Evolutionary conservation across 805 yeast species (phyloP).

Genomic region (Middelhovenomyces tepae): DNA sequence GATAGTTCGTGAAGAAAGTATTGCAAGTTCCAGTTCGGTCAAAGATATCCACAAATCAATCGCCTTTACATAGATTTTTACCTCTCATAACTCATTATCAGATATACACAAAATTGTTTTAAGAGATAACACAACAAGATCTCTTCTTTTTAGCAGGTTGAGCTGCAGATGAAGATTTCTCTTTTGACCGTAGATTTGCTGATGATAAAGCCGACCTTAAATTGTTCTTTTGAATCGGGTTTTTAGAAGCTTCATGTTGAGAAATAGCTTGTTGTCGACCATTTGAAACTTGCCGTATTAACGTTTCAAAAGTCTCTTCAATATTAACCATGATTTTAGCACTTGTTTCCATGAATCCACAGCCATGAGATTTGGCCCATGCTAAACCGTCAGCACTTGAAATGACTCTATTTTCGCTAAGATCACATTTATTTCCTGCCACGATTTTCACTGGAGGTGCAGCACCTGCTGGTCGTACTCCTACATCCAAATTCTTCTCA

Average conservation of each 20-base stretch:
- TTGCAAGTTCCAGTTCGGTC: too few species aligned
- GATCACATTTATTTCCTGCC: slow-evolving; percentile 62
- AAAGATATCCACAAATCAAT: too few species aligned
- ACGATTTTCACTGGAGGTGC: slow-evolving; percentile 56
- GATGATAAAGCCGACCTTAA: slow-evolving; percentile 14
- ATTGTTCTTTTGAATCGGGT: too few species aligned
- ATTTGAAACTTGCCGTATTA: slow-evolving; percentile 48
- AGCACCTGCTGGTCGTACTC: slow-evolving; percentile 33
- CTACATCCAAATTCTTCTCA: slow-evolving; percentile 61
- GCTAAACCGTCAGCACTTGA: slow-evolving; percentile 41
- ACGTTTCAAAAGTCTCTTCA: slow-evolving; percentile 61
- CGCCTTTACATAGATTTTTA: too few species aligned
- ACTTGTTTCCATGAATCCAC: slow-evolving; percentile 79
- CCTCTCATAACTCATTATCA: too few species aligned
- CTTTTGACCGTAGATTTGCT: slow-evolving; percentile 9
- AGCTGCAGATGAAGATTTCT: slow-evolving; percentile 1
- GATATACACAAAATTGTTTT: slow-evolving; percentile 5
- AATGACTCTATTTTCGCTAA: slow-evolving; percentile 49
- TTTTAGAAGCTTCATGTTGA: too few species aligned
- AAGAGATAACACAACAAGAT: slow-evolving; percentile 9
- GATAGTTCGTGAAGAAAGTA: too few species aligned
- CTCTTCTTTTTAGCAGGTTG: slow-evolving; percentile 1
- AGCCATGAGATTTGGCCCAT: slow-evolving; percentile 52
- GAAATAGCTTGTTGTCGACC: too few species aligned
- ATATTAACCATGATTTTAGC: slow-evolving; percentile 83